Conservation (phyloP, 768 basidiomycete species). For the Suillus subluteus region DNA sequence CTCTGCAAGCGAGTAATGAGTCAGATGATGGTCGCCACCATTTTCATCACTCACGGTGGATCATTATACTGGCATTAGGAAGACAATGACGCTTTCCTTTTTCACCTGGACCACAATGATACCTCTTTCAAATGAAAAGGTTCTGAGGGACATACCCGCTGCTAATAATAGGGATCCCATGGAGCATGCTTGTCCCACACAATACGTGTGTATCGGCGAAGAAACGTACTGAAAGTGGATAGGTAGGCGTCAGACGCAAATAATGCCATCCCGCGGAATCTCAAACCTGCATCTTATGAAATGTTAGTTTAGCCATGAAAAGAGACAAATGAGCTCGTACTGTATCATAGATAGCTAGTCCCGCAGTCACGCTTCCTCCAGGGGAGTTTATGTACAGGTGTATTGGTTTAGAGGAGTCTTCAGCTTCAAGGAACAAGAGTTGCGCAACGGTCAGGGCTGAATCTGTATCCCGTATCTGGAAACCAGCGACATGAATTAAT, state of each 20-base stretch:
- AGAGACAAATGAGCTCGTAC: slow-evolving; percentile 47
- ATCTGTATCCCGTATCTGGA: slow-evolving; percentile 86
- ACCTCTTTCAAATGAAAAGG: slow-evolving; percentile 15
- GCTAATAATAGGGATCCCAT: slow-evolving; percentile 95
- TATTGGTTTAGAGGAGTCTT: slow-evolving; percentile 92
- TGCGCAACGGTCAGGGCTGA: slow-evolving; percentile 90
- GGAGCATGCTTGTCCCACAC: slow-evolving; percentile 91
- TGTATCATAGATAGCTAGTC: slow-evolving; percentile 96
- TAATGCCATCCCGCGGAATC: slow-evolving; percentile 7
- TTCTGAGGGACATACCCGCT: slow-evolving; percentile 53
- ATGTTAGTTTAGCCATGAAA: slow-evolving; percentile 20
- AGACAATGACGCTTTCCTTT: slow-evolving; percentile 90
- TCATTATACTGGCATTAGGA: slow-evolving; percentile 97
- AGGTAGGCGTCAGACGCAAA: slow-evolving; percentile 10
- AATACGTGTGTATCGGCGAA: slow-evolving; percentile 95
- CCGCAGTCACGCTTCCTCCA: slow-evolving; percentile 94
- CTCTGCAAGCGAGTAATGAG: slow-evolving; percentile 53
- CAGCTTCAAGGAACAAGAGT: slow-evolving; percentile 93
- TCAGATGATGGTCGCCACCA: slow-evolving; percentile 8
- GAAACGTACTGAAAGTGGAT: slow-evolving; percentile 72
- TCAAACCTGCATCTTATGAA: slow-evolving; percentile 70
- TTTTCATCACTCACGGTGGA: slow-evolving; percentile 72
- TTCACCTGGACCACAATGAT: slow-evolving; percentile 53
- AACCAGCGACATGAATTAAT: slow-evolving; percentile 18
- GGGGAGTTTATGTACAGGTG: slow-evolving; percentile 98